Conservation (phyloP, 2,329 filamentous ascomycete species). For the Sporothrix pallida region DNA sequence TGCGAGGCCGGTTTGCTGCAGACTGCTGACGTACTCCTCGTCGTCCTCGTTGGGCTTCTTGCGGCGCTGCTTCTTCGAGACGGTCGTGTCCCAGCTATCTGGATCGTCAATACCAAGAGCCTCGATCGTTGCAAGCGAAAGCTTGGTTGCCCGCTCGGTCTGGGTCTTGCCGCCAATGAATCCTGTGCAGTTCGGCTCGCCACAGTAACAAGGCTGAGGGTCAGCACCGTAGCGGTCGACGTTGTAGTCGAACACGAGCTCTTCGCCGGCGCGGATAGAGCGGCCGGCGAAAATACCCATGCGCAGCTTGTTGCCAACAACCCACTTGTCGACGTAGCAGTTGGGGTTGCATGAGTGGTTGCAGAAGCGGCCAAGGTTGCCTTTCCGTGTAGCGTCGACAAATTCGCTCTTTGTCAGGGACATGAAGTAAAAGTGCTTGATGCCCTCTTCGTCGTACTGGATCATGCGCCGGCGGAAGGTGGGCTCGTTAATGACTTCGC, state of each 20-base stretch:
- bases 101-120: conserved; percentile 93
- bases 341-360: conserved; percentile 99
- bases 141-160: conserved; percentile 90
- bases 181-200: conserved; percentile 90
- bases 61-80: conserved; percentile 88
- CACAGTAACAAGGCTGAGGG: conserved; percentile 96
- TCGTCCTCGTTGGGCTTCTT: conserved; percentile 92
- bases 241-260: conserved; percentile 99
- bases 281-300: conserved; percentile 98
- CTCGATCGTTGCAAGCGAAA: conserved; percentile 88
- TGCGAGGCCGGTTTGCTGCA: conserved; percentile 78
- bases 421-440: conserved; percentile 99
- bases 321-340: conserved; percentile 99
- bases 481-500: conserved; percentile 93
- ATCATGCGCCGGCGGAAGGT: conserved; percentile 89
- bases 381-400: conserved; percentile 95
- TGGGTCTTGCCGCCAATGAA: conserved; percentile 98
- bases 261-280: conserved; percentile 83
- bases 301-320: conserved; percentile 92
- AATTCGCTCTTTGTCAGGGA: conserved; percentile 95
- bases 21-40: conserved; percentile 91
- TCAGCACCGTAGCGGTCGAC: conserved; percentile 97
- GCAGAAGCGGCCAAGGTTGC: conserved; percentile 95
- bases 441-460: conserved; percentile 92
- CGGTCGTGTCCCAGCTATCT: conserved; percentile 88